phyloP scores from a whole-genome alignment of 768 basidiomycete species.

The Tulasnella calospora region DNA sequence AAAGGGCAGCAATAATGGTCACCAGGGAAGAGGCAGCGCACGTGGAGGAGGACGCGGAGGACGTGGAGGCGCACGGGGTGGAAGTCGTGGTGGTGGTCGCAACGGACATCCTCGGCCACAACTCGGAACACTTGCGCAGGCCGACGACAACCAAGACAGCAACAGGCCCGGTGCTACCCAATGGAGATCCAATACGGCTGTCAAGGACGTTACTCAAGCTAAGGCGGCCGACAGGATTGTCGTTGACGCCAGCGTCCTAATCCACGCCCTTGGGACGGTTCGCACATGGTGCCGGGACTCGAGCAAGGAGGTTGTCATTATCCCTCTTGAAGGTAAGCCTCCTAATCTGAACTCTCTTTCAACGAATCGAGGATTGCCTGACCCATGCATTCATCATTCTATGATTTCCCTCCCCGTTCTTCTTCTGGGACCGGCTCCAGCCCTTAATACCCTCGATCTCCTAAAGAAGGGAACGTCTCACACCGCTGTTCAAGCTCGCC shows the following conservation, averaged over 20 bases:
- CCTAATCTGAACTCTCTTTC: background rate
- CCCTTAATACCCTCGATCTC: slow-evolving; percentile 83
- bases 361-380: background rate
- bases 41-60: slow-evolving; percentile 43
- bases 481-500: slow-evolving; percentile 75
- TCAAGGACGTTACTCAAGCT: background rate
- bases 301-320: slow-evolving; percentile 69
- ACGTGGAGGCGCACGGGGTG: slow-evolving; percentile 26
- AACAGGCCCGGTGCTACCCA: slow-evolving; percentile 16
- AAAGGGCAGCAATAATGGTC: slow-evolving; percentile 30
- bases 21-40: slow-evolving; percentile 36
- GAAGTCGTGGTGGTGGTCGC: slow-evolving; percentile 23
- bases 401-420: slow-evolving; percentile 2
- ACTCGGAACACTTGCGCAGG: background rate
- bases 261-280: slow-evolving; percentile 70
- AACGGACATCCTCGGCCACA: slow-evolving; percentile 9
- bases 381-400: background rate
- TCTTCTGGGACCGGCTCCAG: slow-evolving; percentile 40
- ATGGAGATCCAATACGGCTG: background rate
- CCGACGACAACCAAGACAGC: slow-evolving; percentile 9
- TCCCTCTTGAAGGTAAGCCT: slow-evolving; percentile 79
- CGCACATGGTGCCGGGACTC: slow-evolving; percentile 78
- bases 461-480: slow-evolving; percentile 84
- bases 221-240: slow-evolving; percentile 42
- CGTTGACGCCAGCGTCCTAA: slow-evolving; percentile 75